Percentiles rank a stretch among this genome's conserved stretches.
Conservation (phyloP, 306 rosid genomes). For the Dalbergia cultrata region DNA sequence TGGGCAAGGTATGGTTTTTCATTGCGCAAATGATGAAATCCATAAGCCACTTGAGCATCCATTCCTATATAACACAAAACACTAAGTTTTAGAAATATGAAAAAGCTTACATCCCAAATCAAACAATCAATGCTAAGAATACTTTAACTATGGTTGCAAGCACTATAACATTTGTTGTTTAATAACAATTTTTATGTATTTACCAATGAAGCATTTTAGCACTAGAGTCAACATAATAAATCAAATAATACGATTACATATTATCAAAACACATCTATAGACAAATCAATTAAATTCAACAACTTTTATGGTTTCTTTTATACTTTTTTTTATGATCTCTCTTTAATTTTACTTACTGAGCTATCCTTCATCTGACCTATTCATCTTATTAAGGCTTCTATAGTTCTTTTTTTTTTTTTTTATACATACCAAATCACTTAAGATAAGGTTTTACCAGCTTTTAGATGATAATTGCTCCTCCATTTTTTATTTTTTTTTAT, state of each 20-base stretch:
- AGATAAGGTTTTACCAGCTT: neutral
- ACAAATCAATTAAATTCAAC: neutral
- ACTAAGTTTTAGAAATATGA: neutral
- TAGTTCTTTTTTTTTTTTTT: too few species aligned
- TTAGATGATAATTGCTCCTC: neutral
- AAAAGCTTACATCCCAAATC: neutral
- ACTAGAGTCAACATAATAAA: neutral
- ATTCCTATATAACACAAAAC: constrained; percentile 67
- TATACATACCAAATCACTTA: neutral
- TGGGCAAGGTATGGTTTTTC: constrained; percentile 96
- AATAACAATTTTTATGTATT: neutral
- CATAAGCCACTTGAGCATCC: constrained; percentile 99
- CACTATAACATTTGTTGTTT: neutral
- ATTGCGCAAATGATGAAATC: constrained; percentile 91
- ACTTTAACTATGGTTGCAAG: neutral
- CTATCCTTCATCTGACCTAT: too few species aligned
- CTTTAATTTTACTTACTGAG: too few species aligned
- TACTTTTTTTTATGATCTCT: too few species aligned
- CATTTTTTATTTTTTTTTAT: too few species aligned
- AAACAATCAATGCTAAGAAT: neutral
- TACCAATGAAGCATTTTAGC: too few species aligned
- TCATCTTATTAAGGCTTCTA: neutral
- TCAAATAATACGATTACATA: neutral
- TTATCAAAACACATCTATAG: too few species aligned
- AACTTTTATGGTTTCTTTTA: too few species aligned